Conservation (phyloP, 2,329 filamentous ascomycete genomes). For the Rhytidhysteron rufulum region DNA sequence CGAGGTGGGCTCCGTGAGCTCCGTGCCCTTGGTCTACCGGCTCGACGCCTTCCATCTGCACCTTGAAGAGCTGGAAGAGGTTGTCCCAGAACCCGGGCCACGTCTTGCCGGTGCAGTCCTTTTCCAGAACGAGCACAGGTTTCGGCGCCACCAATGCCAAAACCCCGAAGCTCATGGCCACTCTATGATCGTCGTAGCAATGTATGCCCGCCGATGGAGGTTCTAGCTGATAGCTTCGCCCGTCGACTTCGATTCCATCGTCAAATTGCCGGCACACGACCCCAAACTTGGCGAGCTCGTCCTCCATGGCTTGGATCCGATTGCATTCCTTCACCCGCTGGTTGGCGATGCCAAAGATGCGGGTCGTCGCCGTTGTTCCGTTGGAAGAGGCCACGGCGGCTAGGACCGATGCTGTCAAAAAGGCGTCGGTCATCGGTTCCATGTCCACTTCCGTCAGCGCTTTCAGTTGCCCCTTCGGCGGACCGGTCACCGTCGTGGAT, state of each 20-base stretch:
- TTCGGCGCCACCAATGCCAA: constrained; percentile 68
- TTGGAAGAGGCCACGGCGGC: constrained; percentile 81
- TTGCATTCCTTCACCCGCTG: constrained; percentile 98
- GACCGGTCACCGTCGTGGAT: constrained; percentile 91
- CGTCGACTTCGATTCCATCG: constrained; percentile 81
- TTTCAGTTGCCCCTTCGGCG: constrained; percentile 67
- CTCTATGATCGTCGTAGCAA: constrained; percentile 96
- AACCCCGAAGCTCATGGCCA: constrained; percentile 98
- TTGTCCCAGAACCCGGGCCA: constrained; percentile 99
- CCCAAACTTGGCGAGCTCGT: constrained; percentile 90
- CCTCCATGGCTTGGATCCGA: constrained; percentile 91
- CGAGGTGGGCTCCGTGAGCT: constrained; percentile 32
- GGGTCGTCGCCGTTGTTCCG: constrained; percentile 60
- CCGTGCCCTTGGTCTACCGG: constrained; percentile 32
- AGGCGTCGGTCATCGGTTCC: constrained; percentile 99
- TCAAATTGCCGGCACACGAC: constrained; percentile 83
- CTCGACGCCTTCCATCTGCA: constrained; percentile 73
- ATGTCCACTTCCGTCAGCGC: constrained; percentile 85
- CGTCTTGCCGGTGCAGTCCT: constrained; percentile 92
- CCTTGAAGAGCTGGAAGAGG: constrained; percentile 72
- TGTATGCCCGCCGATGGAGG: constrained; percentile 63
- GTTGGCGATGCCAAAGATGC: constrained; percentile 92
- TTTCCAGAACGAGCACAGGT: constrained; percentile 76
- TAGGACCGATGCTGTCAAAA: constrained; percentile 89
- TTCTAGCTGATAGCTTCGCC: constrained; percentile 49